Base-by-base conservation (phyloP, 306 rosid genomes). In the Cicer chorassanicum region DNA sequence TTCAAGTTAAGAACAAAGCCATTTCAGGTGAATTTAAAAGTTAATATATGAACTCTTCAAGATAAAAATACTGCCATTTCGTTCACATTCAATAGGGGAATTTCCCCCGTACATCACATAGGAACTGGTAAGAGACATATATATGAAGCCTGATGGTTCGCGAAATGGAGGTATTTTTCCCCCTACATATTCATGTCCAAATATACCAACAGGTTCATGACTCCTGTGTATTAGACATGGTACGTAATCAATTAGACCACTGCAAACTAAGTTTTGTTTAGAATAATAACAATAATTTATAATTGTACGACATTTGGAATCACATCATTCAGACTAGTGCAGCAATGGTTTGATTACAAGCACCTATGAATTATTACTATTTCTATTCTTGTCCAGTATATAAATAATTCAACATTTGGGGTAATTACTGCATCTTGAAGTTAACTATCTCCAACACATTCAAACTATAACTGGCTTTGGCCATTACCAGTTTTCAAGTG, bases 401-500 rank as follows among this genome's bases (percentile, higher is more conserved):
- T 34, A 68, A 49, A 24, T 44, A 59, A 24, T 34, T 60, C 24
- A 7, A 63, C 71, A 40, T 53, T 21, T 44, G 69, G 77, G 18
- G 12, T 13, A 46, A 45, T 65, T 57, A 16, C 29, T 45, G 8
- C 6, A 67, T 57, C 79, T 9, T 74, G 43, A 67, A 74, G 19
- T 51, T 49, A 68, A 24, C 39, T 9, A 34, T 62, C 19, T 36
- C 43, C 10, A 68, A 68, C 62, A 18, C 73, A 41, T 2, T 42
- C 18, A 29, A 61, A 61, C 67, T 41, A 57, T 15, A 59, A 24
- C 39, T 41, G 53, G 45, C 69, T 42, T 55, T 46, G 64, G 46
- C 9, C 44, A 51, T 16, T 9, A 68, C 36, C 69, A 48, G 68
- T 74, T 64, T 41, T 64, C 67, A 42, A 46, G 66, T 15, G 72